Evolutionary conservation across 768 basidiomycete species (phyloP), one percentile per base, ranked within the genome.

Genomic region (Lentinus tigrinus): DNA sequence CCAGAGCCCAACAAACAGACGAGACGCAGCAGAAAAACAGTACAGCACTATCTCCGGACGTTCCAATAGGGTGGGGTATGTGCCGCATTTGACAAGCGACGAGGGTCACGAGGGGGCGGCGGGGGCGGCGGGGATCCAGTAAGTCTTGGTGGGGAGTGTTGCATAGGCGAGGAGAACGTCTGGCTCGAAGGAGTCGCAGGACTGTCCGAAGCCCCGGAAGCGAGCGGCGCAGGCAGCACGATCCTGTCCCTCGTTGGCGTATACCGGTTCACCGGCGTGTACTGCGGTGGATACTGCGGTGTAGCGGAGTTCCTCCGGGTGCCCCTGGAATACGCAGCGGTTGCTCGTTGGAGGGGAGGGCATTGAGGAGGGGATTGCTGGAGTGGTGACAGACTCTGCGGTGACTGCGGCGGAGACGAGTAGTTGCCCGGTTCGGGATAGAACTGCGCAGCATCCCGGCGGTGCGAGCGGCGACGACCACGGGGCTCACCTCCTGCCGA

Each of bases 181-280:
- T 31, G 7, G 7, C 6, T 11, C 6, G 31, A 6, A 7, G 31
- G 31, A 31, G 1, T 31, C 11, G 11, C 31, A 31, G 31, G 11
- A 31, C 31, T 11, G 3, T 11, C 11, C 11, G 31, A 11, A 26
- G 49, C 34, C 6, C 28, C 40, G 13, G 63, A 37, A n/a, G 62
- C 67, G 0, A 69, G 58, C 23, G 63, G 68, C 5, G 66, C 44
- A 16, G 68, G 68, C 2, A 69, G 60, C 13, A 69, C 65, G 37
- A 69, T 67, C 31, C 58, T 54, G 21, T 65, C 66, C 46, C 65
- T 28, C 9, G 56, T 50, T 2, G 64, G 57, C 16, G 60, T 56
- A 23, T 52, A 64, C 26, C 53, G 58, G 42, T 58, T 63, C 17
- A 53, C 52, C 2, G 59, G 55, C 4, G 26, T 9, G 24, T 17